phyloP scores from a whole-genome alignment of 2,329 filamentous ascomycete species.

The Colletotrichum salicis region DNA sequence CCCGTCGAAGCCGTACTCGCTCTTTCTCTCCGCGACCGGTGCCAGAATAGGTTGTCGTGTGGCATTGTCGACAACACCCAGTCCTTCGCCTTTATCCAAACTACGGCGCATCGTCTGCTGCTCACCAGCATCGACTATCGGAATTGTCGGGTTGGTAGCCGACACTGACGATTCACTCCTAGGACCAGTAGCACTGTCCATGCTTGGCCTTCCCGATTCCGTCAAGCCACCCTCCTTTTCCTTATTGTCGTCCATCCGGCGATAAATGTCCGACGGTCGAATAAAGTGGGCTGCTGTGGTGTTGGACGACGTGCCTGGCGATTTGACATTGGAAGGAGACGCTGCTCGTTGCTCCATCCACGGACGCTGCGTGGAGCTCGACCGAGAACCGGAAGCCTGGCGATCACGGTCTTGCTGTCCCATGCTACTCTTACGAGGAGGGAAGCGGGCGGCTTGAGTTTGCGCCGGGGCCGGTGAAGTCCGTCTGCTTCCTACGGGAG shows the following conservation, averaged over 20 bases:
- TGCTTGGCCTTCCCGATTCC: conserved; percentile 66
- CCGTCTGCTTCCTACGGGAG: conserved; percentile 9
- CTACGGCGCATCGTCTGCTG: background rate
- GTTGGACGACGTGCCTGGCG: conserved; percentile 56
- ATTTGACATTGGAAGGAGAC: conserved; percentile 50
- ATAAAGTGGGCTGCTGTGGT: conserved; percentile 71
- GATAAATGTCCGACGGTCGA: conserved; percentile 82
- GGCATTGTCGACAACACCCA: conserved; percentile 37
- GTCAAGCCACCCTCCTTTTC: conserved; percentile 65
- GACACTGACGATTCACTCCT: conserved; percentile 13
- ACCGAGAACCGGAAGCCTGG: conserved; percentile 41
- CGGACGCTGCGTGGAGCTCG: conserved; percentile 43
- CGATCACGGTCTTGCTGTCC: conserved; percentile 53
- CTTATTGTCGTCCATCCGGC: conserved; percentile 74
- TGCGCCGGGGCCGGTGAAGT: conserved; percentile 33
- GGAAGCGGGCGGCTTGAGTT: conserved; percentile 56
- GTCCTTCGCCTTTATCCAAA: conserved; percentile 10
- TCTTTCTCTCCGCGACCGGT: conserved; percentile 67
- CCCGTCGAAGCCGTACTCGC: conserved; percentile 66
- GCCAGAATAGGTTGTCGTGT: conserved; percentile 51
- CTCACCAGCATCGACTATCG: conserved; percentile 32
- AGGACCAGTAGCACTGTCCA: conserved; percentile 56
- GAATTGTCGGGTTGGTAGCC: conserved; percentile 10
- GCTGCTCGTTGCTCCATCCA: conserved; percentile 50
- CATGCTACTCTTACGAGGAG: conserved; percentile 72